phyloP scores from a whole-genome alignment of 805 yeast species.

The Isabelozyma pseudorhagii region DNA sequence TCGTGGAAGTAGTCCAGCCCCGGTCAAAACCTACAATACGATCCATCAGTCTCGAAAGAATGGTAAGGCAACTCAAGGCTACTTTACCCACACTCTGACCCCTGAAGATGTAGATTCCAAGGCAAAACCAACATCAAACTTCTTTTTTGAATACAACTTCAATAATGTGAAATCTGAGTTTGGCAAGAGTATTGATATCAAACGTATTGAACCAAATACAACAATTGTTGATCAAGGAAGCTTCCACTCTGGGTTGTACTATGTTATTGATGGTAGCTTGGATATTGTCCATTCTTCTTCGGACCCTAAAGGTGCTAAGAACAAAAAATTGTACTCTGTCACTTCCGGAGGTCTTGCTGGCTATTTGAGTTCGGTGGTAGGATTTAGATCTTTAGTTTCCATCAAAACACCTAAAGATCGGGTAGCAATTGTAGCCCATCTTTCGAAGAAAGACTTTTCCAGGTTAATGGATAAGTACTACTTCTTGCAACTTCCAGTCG shows the following conservation, averaged over 20 bases:
- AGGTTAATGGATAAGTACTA: slow-evolving; percentile 72
- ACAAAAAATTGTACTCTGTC: slow-evolving; percentile 52
- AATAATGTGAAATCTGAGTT: slow-evolving; percentile 55
- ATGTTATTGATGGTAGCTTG: slow-evolving; percentile 73
- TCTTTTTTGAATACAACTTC: slow-evolving; percentile 27
- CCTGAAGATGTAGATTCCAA: background rate
- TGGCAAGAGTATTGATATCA: slow-evolving; percentile 56
- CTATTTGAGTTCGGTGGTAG: slow-evolving; percentile 74
- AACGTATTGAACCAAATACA: slow-evolving; percentile 50
- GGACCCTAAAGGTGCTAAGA: background rate
- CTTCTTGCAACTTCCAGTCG: slow-evolving; percentile 70
- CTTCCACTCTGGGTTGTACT: slow-evolving; percentile 70
- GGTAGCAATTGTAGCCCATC: slow-evolving; percentile 61
- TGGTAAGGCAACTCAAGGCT: background rate
- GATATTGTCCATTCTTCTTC: slow-evolving; percentile 48
- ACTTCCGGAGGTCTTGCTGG: slow-evolving; percentile 84
- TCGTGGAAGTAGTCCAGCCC: slow-evolving; percentile 10
- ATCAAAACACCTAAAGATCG: slow-evolving; percentile 59
- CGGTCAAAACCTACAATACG: slow-evolving; percentile 29
- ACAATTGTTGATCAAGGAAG: slow-evolving; percentile 62
- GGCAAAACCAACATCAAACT: background rate
- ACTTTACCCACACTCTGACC: background rate
- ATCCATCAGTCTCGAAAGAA: slow-evolving; percentile 17
- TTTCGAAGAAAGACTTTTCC: slow-evolving; percentile 62
- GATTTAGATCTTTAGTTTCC: slow-evolving; percentile 73